These are phyloP conservation scores for Fonsecaea pedrosoi DNA, from an alignment of 2,329 filamentous ascomycete genomes.

Conservation along the genomic window DNA sequence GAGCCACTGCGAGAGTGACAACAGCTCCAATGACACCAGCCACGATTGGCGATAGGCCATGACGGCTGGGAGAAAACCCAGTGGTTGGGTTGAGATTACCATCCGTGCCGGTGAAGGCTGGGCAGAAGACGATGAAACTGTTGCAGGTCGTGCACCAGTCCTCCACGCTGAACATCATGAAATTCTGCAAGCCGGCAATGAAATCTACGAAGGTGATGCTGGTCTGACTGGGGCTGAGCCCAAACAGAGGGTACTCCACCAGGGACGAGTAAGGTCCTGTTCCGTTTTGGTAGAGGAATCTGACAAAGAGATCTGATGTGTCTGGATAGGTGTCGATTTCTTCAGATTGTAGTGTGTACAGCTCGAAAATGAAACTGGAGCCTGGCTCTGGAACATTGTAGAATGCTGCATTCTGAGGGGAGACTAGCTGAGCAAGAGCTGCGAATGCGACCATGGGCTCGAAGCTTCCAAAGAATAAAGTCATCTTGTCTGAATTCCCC, in stretches of 20 bases:
- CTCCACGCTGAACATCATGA: slow-evolving; percentile 52
- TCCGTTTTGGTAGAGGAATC: slow-evolving; percentile 65
- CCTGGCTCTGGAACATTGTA: slow-evolving; percentile 57
- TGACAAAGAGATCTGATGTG: slow-evolving; percentile 58
- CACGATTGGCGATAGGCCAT: slow-evolving; percentile 48
- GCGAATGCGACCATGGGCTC: slow-evolving; percentile 61
- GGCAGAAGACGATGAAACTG: slow-evolving; percentile 59
- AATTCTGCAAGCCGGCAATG: slow-evolving; percentile 50
- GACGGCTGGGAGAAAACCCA: slow-evolving; percentile 13
- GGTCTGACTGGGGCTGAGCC: slow-evolving; percentile 52
- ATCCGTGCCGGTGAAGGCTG: slow-evolving; percentile 44
- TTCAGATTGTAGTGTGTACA: slow-evolving; percentile 54
- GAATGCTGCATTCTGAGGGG: slow-evolving; percentile 51
- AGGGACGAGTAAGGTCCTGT: slow-evolving; percentile 49
- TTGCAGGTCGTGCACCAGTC: slow-evolving; percentile 62
- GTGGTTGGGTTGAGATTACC: slow-evolving; percentile 22
- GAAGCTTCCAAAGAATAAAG: slow-evolving; percentile 57
- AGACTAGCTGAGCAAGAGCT: slow-evolving; percentile 51
- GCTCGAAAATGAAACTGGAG: slow-evolving; percentile 59
- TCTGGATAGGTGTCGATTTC: slow-evolving; percentile 48
- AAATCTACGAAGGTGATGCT: slow-evolving; percentile 61
- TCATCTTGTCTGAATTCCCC: slow-evolving; percentile 53
- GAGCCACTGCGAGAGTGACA: slow-evolving; percentile 57
- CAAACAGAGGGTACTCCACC: slow-evolving; percentile 59
- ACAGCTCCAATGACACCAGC: slow-evolving; percentile 65